phyloP scores from a whole-genome alignment of 192 early-diverging fungal species.

The Cetraspora pellucida region DNA sequence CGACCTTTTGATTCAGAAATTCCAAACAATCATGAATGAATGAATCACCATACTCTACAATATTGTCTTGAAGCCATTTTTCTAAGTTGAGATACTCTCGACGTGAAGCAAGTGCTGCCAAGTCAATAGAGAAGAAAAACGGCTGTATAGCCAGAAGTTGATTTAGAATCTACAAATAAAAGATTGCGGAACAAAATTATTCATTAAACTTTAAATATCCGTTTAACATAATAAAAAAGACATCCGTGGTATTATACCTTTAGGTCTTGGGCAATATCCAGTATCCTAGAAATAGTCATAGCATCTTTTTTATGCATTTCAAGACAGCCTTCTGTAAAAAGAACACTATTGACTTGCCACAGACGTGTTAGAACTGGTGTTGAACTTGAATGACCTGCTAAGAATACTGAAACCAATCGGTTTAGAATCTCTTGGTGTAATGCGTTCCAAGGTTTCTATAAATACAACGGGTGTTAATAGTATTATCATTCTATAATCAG shows the following conservation, averaged over 20 bases:
- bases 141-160: slow-evolving; percentile 70
- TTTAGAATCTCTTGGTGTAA: slow-evolving; percentile 69
- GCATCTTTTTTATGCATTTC: slow-evolving; percentile 76
- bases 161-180: slow-evolving; percentile 59
- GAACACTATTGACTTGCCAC: slow-evolving; percentile 64
- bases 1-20: slow-evolving; percentile 69
- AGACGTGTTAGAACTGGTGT: slow-evolving; percentile 70
- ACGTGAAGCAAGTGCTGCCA: slow-evolving; percentile 77
- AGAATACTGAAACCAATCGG: slow-evolving; percentile 63
- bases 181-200: not conserved
- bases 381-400: slow-evolving; percentile 64
- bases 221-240: not conserved
- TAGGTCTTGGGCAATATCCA: slow-evolving; percentile 81
- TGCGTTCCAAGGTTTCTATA: slow-evolving; percentile 49
- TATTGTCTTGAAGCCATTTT: slow-evolving; percentile 81
- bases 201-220: not conserved
- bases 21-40: slow-evolving; percentile 77
- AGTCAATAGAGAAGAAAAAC: slow-evolving; percentile 73
- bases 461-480: not conserved
- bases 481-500: not conserved
- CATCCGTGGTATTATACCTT: slow-evolving; percentile 52
- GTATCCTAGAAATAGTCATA: slow-evolving; percentile 54
- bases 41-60: slow-evolving; percentile 59
- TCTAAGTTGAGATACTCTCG: slow-evolving; percentile 81
- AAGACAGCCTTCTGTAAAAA: slow-evolving; percentile 66